phyloP scores from a whole-genome alignment of 1,284 basidiomycete species.

The Rhodotorula sp. region DNA sequence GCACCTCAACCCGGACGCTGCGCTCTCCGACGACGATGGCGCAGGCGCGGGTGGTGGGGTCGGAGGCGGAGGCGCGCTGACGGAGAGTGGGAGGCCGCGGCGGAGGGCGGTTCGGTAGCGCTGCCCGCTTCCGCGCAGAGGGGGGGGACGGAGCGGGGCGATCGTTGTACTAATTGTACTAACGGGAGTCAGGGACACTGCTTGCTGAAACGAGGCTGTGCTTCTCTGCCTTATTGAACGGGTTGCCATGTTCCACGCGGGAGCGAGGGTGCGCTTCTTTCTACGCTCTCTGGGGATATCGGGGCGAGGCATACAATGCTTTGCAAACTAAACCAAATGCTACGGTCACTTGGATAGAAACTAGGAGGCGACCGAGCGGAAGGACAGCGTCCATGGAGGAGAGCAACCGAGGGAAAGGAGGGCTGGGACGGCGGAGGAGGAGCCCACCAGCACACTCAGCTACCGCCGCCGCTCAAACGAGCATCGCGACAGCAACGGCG shows the following conservation, averaged over 20 bases:
- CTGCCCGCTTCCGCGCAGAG: rapidly evolving
- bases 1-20: not conserved
- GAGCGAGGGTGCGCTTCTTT: too few species aligned
- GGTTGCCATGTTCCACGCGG: too few species aligned
- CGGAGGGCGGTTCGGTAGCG: not conserved
- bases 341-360: too few species aligned
- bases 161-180: too few species aligned
- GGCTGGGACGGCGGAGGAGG: not conserved
- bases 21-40: conserved; percentile 10
- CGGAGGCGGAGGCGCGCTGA: not conserved
- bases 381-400: too few species aligned
- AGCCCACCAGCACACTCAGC: not conserved
- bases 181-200: too few species aligned
- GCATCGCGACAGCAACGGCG: not conserved
- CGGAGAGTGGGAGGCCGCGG: conserved; percentile 11
- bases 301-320: too few species aligned
- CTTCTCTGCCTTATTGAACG: too few species aligned
- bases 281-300: too few species aligned
- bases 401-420: not conserved
- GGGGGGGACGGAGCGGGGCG: not conserved
- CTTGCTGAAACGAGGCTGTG: too few species aligned
- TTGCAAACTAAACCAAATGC: too few species aligned
- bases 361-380: too few species aligned
- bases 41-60: not conserved
- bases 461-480: not conserved